Evolutionary conservation across 208 protist species (phyloP).

Genomic region (Acanthamoeba quina): DNA sequence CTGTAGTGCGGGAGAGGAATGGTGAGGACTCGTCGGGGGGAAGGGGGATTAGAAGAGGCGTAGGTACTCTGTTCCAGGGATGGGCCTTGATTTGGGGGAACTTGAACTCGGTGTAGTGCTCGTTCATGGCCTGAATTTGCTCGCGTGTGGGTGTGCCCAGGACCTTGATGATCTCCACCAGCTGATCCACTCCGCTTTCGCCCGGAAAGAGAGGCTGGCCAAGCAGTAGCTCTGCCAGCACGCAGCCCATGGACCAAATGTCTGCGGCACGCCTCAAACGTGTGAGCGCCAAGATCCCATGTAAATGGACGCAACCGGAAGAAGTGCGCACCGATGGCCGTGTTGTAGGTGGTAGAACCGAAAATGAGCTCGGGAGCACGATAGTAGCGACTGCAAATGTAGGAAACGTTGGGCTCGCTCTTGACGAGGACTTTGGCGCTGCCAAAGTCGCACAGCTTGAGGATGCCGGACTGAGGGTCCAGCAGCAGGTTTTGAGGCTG

Average conservation of each 20-base stretch:
- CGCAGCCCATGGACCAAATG: conserved; percentile 90
- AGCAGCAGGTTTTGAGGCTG: conserved; percentile 95
- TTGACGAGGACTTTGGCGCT: conserved; percentile 81
- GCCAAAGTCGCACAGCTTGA: conserved; percentile 98
- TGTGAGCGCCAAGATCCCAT: too few species aligned
- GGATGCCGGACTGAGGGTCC: conserved; percentile 90
- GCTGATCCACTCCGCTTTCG: conserved; percentile 93
- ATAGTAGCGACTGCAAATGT: conserved; percentile 97
- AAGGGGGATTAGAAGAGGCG: conserved; percentile 5
- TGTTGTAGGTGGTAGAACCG: conserved; percentile 96
- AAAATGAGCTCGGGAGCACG: conserved; percentile 97
- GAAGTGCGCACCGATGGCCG: conserved; percentile 89
- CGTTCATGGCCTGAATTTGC: conserved; percentile 96
- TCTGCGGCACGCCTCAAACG: not conserved
- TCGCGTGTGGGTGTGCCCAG: conserved; percentile 87
- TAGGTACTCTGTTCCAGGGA: conserved; percentile 93
- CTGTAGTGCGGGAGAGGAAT: not conserved
- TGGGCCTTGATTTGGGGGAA: conserved; percentile 97
- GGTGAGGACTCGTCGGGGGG: not conserved
- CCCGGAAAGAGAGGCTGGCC: conserved; percentile 97
- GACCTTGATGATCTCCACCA: conserved; percentile 97
- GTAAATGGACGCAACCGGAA: not conserved
- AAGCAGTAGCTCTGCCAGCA: conserved; percentile 98
- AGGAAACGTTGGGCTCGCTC: conserved; percentile 95
- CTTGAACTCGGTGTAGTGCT: conserved; percentile 95